Evolutionary conservation across 2,329 filamentous ascomycete species (phyloP).

Genomic region (Neurospora sp.): DNA sequence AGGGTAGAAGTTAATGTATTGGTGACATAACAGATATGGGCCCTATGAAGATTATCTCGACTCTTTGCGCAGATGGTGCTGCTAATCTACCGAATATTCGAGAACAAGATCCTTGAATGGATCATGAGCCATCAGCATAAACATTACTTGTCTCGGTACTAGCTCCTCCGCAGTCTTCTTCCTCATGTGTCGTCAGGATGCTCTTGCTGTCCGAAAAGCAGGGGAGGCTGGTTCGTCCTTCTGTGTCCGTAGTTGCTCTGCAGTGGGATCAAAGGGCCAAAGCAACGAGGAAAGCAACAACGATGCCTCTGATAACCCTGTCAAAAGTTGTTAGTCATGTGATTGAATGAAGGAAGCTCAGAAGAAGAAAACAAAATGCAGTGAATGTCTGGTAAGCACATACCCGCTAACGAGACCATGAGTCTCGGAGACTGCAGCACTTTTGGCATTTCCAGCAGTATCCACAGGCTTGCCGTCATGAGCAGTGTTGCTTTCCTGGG

Average conservation of each 20-base stretch:
- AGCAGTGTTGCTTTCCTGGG: not conserved
- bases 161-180: not conserved
- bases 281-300: not conserved
- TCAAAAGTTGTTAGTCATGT: not conserved
- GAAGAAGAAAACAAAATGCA: not conserved
- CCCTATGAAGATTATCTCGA: not conserved
- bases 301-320: not conserved
- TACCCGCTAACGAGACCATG: not conserved
- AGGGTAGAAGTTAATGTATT: not conserved
- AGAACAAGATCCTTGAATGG: not conserved
- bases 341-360: not conserved
- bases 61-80: not conserved
- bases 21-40: not conserved
- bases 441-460: not conserved
- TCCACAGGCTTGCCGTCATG: not conserved
- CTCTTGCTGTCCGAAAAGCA: not conserved
- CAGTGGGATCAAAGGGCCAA: not conserved
- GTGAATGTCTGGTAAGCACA: not conserved
- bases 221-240: not conserved
- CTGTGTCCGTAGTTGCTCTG: not conserved
- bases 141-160: not conserved
- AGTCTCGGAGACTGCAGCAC: not conserved
- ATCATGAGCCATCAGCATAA: not conserved
- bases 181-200: not conserved
- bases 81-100: not conserved